Conservation (phyloP, 768 basidiomycete genomes). For the Amanita rimosa region DNA sequence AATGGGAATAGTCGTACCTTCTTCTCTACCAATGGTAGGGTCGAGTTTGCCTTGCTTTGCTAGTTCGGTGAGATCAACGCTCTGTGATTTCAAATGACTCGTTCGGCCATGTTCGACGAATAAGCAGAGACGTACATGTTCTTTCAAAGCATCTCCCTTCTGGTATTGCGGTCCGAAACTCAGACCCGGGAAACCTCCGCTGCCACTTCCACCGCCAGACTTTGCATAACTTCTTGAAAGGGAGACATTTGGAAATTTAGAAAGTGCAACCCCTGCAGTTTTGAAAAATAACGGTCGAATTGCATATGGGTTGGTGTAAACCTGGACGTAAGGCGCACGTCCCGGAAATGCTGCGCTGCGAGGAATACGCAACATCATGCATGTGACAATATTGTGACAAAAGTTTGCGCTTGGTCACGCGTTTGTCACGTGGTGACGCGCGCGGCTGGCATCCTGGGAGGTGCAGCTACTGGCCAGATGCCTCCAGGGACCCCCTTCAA, state of each 20-base stretch:
- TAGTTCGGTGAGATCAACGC: constrained; percentile 74
- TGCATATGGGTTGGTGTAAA: background rate
- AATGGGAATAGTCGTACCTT: constrained; percentile 30
- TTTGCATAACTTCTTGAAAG: constrained; percentile 29
- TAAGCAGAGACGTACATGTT: constrained; percentile 34
- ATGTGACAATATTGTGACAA: no score
- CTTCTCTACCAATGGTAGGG: constrained; percentile 83
- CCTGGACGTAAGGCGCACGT: no score
- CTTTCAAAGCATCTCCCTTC: constrained; percentile 81
- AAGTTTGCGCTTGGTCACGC: background rate
- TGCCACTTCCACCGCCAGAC: constrained; percentile 12
- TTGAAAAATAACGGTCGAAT: background rate
- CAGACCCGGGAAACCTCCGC: constrained; percentile 51
- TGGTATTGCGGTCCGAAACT: constrained; percentile 47
- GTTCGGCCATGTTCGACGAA: background rate
- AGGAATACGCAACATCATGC: no score
- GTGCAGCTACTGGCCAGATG: constrained; percentile 28
- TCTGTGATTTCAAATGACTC: constrained; percentile 26
- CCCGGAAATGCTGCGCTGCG: no score
- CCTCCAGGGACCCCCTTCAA: constrained; percentile 69
- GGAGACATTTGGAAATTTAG: background rate
- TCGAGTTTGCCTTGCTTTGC: constrained; percentile 81
- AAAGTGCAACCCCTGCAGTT: background rate
- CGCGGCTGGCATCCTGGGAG: background rate
- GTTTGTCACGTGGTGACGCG: background rate